Base-by-base conservation (phyloP, 345 rosid species). In the Schrenkiella parvula region DNA sequence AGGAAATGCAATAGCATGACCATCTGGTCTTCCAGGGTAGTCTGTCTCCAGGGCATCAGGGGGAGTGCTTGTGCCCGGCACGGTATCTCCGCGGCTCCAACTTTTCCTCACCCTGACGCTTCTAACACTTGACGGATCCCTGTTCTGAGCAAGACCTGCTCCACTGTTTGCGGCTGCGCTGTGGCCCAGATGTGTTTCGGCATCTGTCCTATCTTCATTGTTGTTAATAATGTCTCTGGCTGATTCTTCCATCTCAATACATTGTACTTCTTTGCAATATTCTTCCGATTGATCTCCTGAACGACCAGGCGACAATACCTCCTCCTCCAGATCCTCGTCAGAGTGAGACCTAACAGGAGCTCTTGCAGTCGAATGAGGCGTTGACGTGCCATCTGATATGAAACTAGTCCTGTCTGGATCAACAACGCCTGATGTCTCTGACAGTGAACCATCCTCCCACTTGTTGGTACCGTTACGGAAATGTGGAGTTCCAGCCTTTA, bases 211-310 rank as follows among this genome's bases (percentile, higher is more conserved):
- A 5, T 61, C 79, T 64, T 71, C 80, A 37, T 61, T 79, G 47
- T 69, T 83, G 68, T 58, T 74, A 72, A 57, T 85, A 66, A 76
- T 81, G 69, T 81, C 80, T 31, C 83, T 74, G 28, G 71, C 69
- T 62, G 81, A 65, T 60, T 81, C 90, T 71, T 82, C 93, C 77
- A 70, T 79, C 79, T 89, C 95, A 37, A 91, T 82, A 78, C 98
- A 89, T 50, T 81, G 87, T 70, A 91, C 97, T 75, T 91, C 98
- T 79, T 85, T 89, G 91, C 96, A 88, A 86, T 79, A 82, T 59
- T 84, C 96, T 73, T 88, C 95, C 68, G 84, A 71, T 44, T 78
- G 80, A 46, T 85, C 83, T 54, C 77, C 70, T 41, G 64, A 67
- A 61, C 50, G 68, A 44, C 32, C 58, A 6, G 77, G 51, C 11